phyloP scores from a whole-genome alignment of 768 basidiomycete species.

The Phanerochaete carnosa region DNA sequence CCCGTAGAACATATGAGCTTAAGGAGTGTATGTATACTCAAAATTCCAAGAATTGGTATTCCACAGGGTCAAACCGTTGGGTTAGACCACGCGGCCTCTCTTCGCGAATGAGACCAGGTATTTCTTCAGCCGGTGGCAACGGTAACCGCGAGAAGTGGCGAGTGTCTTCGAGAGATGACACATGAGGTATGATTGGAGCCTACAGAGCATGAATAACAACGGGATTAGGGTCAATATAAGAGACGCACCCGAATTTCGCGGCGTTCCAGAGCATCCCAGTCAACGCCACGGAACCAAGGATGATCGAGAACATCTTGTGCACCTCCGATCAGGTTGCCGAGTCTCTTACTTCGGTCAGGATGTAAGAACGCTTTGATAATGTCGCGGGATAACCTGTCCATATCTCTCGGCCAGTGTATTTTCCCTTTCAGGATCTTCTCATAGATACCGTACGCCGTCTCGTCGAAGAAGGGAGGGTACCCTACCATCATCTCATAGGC shows the following conservation, averaged over 20 bases:
- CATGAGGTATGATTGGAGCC: conserved; percentile 87
- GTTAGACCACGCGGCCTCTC: conserved; percentile 56
- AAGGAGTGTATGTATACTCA: conserved; percentile 30
- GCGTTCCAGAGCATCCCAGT: conserved; percentile 85
- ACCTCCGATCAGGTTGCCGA: conserved; percentile 92
- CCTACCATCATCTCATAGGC: conserved; percentile 99
- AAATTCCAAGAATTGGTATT: conserved; percentile 76
- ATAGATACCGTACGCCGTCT: conserved; percentile 97
- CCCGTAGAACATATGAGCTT: background rate
- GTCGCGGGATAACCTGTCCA: conserved; percentile 87
- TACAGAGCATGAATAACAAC: conserved; percentile 23
- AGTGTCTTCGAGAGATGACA: conserved; percentile 77
- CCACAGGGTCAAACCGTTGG: conserved; percentile 62
- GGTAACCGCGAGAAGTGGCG: conserved; percentile 83
- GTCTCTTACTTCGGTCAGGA: conserved; percentile 85
- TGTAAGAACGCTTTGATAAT: conserved; percentile 87
- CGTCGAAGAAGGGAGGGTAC: conserved; percentile 97
- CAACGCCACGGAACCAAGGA: conserved; percentile 93
- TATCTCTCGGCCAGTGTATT: conserved; percentile 86
- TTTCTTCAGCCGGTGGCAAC: conserved; percentile 71
- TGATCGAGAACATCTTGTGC: conserved; percentile 89
- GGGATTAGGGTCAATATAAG: conserved; percentile 8
- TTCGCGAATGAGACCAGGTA: conserved; percentile 71
- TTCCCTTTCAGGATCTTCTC: conserved; percentile 92
- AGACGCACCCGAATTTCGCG: conserved; percentile 78